Evolutionary conservation across 129 eudicot species (phyloP), one percentile per base, ranked within the genome.

Genomic region (Escallonia rubra): DNA sequence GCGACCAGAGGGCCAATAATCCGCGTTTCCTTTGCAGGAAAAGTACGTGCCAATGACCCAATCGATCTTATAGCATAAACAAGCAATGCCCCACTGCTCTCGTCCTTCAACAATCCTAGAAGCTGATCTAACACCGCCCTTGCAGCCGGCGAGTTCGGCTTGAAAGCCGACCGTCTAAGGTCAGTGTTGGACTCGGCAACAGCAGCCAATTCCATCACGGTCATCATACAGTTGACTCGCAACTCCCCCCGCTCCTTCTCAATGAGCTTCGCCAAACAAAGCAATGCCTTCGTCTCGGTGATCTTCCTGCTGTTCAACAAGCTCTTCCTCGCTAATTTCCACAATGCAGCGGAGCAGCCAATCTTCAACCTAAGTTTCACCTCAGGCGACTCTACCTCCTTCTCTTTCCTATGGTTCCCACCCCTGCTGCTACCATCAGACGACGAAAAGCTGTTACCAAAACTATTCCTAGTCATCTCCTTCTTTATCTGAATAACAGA

Each of bases 11-110:
- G 81, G 34, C 75, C 82, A 59, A 90, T 68, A 14, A 90, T 78
- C 57, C 91, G 67, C 46, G 86, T 79, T 73, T 90, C 97, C 69
- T 82, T 90, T n/a, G 87, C 91, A 5, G 95, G 81, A 70, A 90
- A 90, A 23, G 85, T 87, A 44, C 91, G 77, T 0, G 97, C 91
- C 71, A 90, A 80, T 10, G 83, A 90, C 3, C 97, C 97, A 41
- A 90, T 84, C 0, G 91, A 77, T 52, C 65, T 72, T 58, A 86
- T 76, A 61, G 91, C 82, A 4, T 87, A 87, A 54, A 74, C 79
- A 60, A 79, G 67, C 11, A 90, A 72, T 0, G 46, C 15, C 5
- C 72, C 64, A 64, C 68, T 70, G 8, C 11, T 72, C 40, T 80
- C 90, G 14, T 84, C 85, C 49, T 84, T 76, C 52, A 90, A 62